Evolutionary conservation across 2,329 filamentous ascomycete species (phyloP).

Genomic region (Huntiella omanensis): DNA sequence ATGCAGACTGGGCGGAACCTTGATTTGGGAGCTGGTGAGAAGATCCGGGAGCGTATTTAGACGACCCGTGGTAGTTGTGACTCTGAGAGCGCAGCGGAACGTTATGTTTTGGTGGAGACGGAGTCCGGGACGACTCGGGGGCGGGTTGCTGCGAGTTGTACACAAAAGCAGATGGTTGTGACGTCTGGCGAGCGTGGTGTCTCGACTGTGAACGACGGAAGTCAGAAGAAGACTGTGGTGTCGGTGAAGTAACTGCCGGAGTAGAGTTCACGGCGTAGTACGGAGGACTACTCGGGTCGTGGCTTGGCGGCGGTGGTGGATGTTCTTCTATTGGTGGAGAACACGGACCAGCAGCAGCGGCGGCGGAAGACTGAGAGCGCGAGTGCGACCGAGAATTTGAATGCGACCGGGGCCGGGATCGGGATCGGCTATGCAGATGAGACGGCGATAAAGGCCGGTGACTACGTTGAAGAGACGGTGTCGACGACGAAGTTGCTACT

Average conservation of each 20-base stretch:
- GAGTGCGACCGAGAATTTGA: slow-evolving; percentile 2
- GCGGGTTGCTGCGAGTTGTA: slow-evolving; percentile 1
- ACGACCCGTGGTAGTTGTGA: slow-evolving; percentile 9
- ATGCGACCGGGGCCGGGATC: slow-evolving; percentile 3
- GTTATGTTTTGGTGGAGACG: slow-evolving; percentile 10
- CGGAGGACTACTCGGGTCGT: slow-evolving; percentile 1
- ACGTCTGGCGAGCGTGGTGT: slow-evolving; percentile 9
- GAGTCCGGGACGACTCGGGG: slow-evolving; percentile 4
- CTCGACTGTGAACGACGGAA: slow-evolving; percentile 5
- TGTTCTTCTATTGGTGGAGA: not conserved
- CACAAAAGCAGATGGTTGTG: slow-evolving; percentile 3
- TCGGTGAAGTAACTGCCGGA: not conserved
- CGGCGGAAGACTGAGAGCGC: slow-evolving; percentile 1
- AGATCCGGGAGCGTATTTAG: not conserved
- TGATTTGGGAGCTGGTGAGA: not conserved
- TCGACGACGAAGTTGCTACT: not conserved
- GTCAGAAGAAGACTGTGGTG: not conserved
- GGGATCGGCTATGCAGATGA: not conserved
- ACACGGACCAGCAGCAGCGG: not conserved
- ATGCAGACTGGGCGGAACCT: not conserved
- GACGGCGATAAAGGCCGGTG: slow-evolving; percentile 3
- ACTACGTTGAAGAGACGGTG: not conserved
- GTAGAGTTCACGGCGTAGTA: not conserved
- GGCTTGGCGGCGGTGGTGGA: slow-evolving; percentile 3
- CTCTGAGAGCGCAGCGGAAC: slow-evolving; percentile 10